Conservation (phyloP, 208 protist genomes). For the Acanthamoeba culbertsoni region DNA sequence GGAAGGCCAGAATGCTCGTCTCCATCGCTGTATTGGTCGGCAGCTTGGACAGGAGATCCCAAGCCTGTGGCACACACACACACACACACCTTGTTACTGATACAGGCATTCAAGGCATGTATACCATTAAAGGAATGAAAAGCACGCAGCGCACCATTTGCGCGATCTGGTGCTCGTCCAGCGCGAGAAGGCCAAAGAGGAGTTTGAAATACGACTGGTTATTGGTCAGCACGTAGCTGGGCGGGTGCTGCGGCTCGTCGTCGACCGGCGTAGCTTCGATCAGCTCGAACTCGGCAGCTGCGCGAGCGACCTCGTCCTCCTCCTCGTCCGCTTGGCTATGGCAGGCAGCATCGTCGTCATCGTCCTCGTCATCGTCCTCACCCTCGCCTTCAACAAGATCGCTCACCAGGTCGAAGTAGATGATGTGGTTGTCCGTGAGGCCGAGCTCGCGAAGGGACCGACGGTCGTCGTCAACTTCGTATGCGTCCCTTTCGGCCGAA, state of each 20-base stretch:
- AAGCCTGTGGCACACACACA: too few relatives aligned
- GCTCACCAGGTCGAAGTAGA: conserved; percentile 12
- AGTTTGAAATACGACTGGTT: conserved; percentile 42
- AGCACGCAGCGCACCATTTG: background rate
- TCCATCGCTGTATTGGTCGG: conserved; percentile 33
- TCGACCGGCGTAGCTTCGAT: background rate
- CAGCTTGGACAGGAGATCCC: conserved; percentile 27
- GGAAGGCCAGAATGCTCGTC: background rate
- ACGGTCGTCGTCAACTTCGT: background rate
- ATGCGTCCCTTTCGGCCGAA: background rate
- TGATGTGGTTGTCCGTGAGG: background rate
- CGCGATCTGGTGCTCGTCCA: conserved; percentile 10
- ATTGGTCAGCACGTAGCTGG: conserved; percentile 16
- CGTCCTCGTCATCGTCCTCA: background rate
- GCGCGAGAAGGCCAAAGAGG: conserved; percentile 24
- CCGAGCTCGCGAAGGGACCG: background rate
- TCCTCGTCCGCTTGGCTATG: background rate
- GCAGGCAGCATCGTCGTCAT: too few relatives aligned
- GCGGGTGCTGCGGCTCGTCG: background rate
- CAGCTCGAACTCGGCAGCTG: background rate
- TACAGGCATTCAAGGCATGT: too few relatives aligned
- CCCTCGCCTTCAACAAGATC: background rate
- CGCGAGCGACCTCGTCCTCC: background rate
- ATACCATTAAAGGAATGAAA: background rate
- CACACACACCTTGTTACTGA: too few relatives aligned